Evolutionary conservation across 805 yeast species (phyloP), one percentile per base, ranked within the genome.

Genomic region (Barnettozyma botsteinii): DNA sequence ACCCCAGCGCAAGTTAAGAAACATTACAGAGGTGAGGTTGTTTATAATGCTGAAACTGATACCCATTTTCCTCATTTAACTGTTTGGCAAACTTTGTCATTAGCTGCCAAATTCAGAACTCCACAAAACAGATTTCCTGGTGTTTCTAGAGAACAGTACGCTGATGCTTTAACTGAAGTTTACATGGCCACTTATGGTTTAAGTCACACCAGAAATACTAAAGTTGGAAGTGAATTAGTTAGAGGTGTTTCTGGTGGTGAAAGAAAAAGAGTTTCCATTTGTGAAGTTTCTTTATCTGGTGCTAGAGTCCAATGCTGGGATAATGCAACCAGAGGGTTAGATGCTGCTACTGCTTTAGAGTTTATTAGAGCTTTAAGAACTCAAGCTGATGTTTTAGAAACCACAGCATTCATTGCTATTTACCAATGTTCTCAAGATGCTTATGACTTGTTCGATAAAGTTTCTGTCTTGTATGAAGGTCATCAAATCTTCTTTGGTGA

Each of bases 231-330:
- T 49, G 82, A 75, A 49, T 68, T 69, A 27, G 72, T 77, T 23
- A 69, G 83, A 56, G 85, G 85, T 58, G 76, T 79, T 28, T 77
- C 83, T 21, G 85, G 85, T 53, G 85, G 85, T 62, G 82, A 79
- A 60, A 65, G 85, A 48, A 79, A 79, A 56, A 73, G 85, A 62
- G 84, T 78, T 18, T 76, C 83, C 4, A 76, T 79, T 49, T 81
- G 81, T 7, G 85, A 79, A 59, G 81, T 70, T 19, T 49, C 67
- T 3, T 45, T 65, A 11, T 56, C 64, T 39, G 76, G 75, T 41
- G 69, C 78, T 22, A 61, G 59, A 42, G 47, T 70, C 33, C 71
- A 67, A 46, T 69, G 73, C 53, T 70, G 73, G 73, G 75, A 75
- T 62, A 75, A 75, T 46, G 71, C 79, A 9, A 75, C 81, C 15